A percentile compares a stretch with the other conserved stretches of the same genome.
Evolutionary conservation across 352 stramenopile species (phyloP).

Genomic region (Pythium scleroteichum): DNA sequence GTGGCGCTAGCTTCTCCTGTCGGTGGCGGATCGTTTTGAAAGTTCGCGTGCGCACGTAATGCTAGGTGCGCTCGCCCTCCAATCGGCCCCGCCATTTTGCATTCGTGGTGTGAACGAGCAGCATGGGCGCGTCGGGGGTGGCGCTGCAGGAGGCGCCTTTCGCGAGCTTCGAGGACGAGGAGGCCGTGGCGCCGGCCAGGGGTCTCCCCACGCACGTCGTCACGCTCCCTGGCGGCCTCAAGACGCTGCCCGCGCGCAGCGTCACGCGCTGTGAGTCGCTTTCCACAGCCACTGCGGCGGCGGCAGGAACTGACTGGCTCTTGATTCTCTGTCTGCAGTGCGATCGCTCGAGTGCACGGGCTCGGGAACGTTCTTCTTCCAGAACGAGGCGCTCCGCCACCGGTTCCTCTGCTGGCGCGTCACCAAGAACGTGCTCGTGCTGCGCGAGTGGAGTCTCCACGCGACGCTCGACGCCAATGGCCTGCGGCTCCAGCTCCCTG

Average conservation of each 20-base stretch:
- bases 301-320: background rate
- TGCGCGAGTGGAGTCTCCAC: constrained; percentile 78
- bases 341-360: constrained; percentile 65
- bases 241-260: constrained; percentile 49
- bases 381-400: constrained; percentile 64
- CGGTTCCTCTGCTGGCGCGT: constrained; percentile 77
- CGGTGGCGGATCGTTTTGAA: too few relatives aligned
- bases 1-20: too few relatives aligned
- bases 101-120: constrained; percentile 1
- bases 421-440: constrained; percentile 69
- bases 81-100: background rate
- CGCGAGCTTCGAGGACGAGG: constrained; percentile 70
- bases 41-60: constrained; percentile 1
- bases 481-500: constrained; percentile 57
- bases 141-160: constrained; percentile 70
- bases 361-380: constrained; percentile 74
- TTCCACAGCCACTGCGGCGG: background rate
- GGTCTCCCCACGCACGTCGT: constrained; percentile 36
- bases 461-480: constrained; percentile 54
- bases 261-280: constrained; percentile 45
- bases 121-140: constrained; percentile 22
- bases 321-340: constrained; percentile 32
- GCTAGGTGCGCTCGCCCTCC: background rate
- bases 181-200: constrained; percentile 14
- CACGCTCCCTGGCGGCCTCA: constrained; percentile 26